These are phyloP conservation scores for Aspergillus pseudotamarii DNA, from an alignment of 2,329 filamentous ascomycete genomes.

Conservation along the genomic window DNA sequence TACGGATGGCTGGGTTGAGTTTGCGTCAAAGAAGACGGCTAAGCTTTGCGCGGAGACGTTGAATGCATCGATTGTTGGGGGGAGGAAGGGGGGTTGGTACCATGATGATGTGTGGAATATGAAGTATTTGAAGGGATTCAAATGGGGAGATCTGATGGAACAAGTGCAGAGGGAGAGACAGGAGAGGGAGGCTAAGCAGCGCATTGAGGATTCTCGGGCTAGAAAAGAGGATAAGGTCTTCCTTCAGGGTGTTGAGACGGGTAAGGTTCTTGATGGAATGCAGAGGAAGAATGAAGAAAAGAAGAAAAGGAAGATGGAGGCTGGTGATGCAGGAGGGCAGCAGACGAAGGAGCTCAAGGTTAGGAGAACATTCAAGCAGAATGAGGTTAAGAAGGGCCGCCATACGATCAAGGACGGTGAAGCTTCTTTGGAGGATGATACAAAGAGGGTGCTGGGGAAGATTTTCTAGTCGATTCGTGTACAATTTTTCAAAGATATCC, in stretches of 20 bases:
- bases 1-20: conserved; percentile 52
- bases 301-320: conserved; percentile 31
- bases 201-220: conserved; percentile 46
- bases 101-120: conserved; percentile 52
- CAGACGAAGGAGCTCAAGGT: conserved; percentile 24
- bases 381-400: conserved; percentile 36
- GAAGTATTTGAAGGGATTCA: conserved; percentile 47
- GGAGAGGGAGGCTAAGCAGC: conserved; percentile 44
- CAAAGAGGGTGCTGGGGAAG: conserved; percentile 49
- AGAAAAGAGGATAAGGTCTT: conserved; percentile 49
- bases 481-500: conserved; percentile 9
- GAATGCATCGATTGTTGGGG: conserved; percentile 48
- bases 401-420: conserved; percentile 30
- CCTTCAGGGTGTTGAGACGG: conserved; percentile 44
- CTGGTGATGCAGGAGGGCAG: conserved; percentile 17
- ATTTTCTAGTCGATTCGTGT: conserved; percentile 39
- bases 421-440: conserved; percentile 38
- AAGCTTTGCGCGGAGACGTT: conserved; percentile 50
- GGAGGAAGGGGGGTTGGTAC: conserved; percentile 49
- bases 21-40: conserved; percentile 48
- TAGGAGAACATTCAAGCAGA: conserved; percentile 47
- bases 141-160: conserved; percentile 50
- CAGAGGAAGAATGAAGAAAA: conserved; percentile 47
- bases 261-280: conserved; percentile 47
- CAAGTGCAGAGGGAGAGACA: conserved; percentile 46